A percentile compares a stretch with the other conserved stretches of the same genome.
Conservation (phyloP, 768 basidiomycete species). For the Boletus rubroflammeus region DNA sequence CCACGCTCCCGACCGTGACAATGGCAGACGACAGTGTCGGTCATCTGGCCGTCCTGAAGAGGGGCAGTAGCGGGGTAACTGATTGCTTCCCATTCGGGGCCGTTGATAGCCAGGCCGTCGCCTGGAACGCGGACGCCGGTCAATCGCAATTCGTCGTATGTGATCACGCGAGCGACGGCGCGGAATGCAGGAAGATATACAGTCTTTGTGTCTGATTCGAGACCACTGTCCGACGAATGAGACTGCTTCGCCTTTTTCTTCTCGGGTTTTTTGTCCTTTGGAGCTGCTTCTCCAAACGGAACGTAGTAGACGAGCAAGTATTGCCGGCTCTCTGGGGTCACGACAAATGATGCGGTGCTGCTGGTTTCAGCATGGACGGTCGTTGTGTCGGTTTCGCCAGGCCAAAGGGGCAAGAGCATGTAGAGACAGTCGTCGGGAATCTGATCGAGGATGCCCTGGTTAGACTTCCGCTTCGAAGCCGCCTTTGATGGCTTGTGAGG, state of each 20-base stretch:
- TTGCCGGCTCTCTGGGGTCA: constrained; percentile 48
- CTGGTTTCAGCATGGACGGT: constrained; percentile 19
- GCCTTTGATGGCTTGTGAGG: constrained; percentile 30
- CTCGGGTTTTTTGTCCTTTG: constrained; percentile 22
- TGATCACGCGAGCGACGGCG: constrained; percentile 69
- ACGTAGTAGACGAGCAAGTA: constrained; percentile 84
- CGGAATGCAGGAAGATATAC: constrained; percentile 64
- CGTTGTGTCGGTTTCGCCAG: constrained; percentile 62
- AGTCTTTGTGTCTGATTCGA: constrained; percentile 38
- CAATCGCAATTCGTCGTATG: constrained; percentile 67
- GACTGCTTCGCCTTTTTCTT: constrained; percentile 33
- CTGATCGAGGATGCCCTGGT: constrained; percentile 49
- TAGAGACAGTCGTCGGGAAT: constrained; percentile 69
- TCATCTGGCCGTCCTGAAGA: constrained; percentile 33
- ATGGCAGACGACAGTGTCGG: constrained; percentile 50
- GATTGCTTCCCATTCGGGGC: constrained; percentile 51
- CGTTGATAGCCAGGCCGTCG: constrained; percentile 64
- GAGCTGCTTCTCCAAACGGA: constrained; percentile 34
- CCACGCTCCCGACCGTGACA: constrained; percentile 62
- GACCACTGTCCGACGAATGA: constrained; percentile 26
- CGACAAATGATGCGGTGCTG: constrained; percentile 36
- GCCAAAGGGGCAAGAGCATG: constrained; percentile 87
- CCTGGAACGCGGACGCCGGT: constrained; percentile 73
- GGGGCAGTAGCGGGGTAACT: constrained; percentile 29
- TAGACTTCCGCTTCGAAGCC: constrained; percentile 17